Base-by-base conservation (phyloP, 345 rosid genomes). In the Populus alba region DNA sequence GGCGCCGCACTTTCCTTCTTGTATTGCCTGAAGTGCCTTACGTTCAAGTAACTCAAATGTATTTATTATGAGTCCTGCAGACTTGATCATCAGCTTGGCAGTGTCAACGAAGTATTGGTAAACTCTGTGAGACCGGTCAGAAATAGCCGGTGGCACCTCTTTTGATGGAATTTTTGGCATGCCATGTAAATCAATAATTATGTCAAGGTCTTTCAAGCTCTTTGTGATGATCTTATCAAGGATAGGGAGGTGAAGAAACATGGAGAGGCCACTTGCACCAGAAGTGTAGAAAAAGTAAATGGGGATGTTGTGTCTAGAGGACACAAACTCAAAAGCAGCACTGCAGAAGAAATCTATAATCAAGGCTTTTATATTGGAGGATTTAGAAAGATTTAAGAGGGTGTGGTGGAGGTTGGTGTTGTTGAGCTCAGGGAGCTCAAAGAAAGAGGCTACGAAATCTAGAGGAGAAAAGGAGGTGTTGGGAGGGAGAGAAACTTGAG, bases 261-360 rank as follows among this genome's bases (percentile, higher is more conserved):
- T 3, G 29, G 85, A 68, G 47, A 92, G 88, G 74, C 43, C 23
- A 0, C 87, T 82, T 9, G 86, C 91, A 16, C 84, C 83, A 0
- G 89, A 84, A 41, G 91, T 81, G 83, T 27, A 75, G 87, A 85
- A 91, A 72, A 78, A 86, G 82, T 83, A 87, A 25, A 76, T 77
- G 2, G 90, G 91, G 72, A 90, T 81, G 18, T 69, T 37, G 77
- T 91, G 87, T 22, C 77, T 78, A 0, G 57, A 33, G 15, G 89
- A 57, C 13, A 57, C 79, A 45, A 89, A 53, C 6, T 79, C 62
- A 6, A 80, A 39, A 6, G 84, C 90, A 4, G 76, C 27, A 16
- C 66, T 43, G 88, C 91, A 86, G 76, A 88, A 92, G 73, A 86
- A 82, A 69, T 92, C 92, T 4, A 85, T 73, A 61, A 89, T 23